phyloP scores from a whole-genome alignment of 1,284 basidiomycete genomes.

The Xerocomus minutiporus region DNA sequence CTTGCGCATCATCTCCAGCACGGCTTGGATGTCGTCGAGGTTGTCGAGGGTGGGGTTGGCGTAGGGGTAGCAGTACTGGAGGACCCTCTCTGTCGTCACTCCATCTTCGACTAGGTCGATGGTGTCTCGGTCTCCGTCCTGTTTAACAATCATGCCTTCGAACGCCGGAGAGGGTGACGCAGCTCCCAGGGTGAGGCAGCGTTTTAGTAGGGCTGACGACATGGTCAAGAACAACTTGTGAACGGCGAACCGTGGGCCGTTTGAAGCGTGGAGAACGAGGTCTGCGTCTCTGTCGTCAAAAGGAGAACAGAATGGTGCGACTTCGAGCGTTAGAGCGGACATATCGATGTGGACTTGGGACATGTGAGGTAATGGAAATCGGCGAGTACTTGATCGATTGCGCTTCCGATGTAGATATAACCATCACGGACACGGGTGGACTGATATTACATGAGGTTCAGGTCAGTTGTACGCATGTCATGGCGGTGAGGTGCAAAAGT shows the following conservation, averaged over 20 bases:
- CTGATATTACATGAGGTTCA: constrained; percentile 24
- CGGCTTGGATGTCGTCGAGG: constrained; percentile 32
- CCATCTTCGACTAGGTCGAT: constrained; percentile 30
- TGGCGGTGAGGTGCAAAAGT: constrained; percentile 13
- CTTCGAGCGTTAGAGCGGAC: constrained; percentile 28
- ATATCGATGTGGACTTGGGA: constrained; percentile 25
- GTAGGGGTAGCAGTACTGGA: constrained; percentile 33
- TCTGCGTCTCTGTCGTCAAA: constrained; percentile 34
- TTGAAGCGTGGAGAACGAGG: constrained; percentile 30
- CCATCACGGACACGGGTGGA: constrained; percentile 12
- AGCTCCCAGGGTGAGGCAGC: constrained; percentile 22
- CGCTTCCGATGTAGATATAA: constrained; percentile 29
- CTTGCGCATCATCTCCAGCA: constrained; percentile 32
- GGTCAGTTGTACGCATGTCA: constrained; percentile 28
- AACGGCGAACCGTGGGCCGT: constrained; percentile 30
- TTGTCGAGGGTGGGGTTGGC: constrained; percentile 28
- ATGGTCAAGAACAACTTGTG: constrained; percentile 30
- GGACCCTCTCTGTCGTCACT: constrained; percentile 30
- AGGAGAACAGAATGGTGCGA: constrained; percentile 23
- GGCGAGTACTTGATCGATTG: constrained; percentile 14
- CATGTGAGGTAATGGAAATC: constrained; percentile 19
- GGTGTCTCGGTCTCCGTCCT: constrained; percentile 23
- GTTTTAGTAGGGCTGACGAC: constrained; percentile 32
- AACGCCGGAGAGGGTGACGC: constrained; percentile 28
- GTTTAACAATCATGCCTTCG: constrained; percentile 23